Percentiles rank a stretch among this genome's conserved stretches.
Evolutionary conservation across 306 rosid species (phyloP).

Genomic region (Canavalia ensiformis): DNA sequence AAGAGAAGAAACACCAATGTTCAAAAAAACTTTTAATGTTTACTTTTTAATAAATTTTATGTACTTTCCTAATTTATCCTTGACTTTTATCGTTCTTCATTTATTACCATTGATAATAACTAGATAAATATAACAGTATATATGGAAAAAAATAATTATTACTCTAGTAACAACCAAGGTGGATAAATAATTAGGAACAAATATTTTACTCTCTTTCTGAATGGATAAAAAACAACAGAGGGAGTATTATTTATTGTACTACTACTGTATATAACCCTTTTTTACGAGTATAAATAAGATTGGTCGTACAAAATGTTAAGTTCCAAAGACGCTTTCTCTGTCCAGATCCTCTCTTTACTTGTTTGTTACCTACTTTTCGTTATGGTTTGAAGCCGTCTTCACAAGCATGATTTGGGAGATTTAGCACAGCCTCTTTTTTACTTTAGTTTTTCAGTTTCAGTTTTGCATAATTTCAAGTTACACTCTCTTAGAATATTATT

Average conservation of each 20-base stretch:
- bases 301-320: not conserved
- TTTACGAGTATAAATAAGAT: slow-evolving; percentile 15
- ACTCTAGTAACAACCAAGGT: too few relatives aligned
- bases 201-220: too few relatives aligned
- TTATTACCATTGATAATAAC: too few relatives aligned
- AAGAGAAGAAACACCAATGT: too few relatives aligned
- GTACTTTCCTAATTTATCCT: too few relatives aligned
- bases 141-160: too few relatives aligned
- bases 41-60: too few relatives aligned
- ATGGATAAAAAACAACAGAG: too few relatives aligned
- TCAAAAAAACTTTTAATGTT: too few relatives aligned
- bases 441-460: not conserved
- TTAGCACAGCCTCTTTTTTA: not conserved
- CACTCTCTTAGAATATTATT: slow-evolving; percentile 8
- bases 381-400: slow-evolving; percentile 21
- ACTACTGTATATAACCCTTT: slow-evolving; percentile 6
- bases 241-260: slow-evolving; percentile 1
- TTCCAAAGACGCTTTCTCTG: slow-evolving; percentile 23
- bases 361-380: slow-evolving; percentile 28
- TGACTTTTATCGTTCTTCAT: too few relatives aligned
- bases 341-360: slow-evolving; percentile 26
- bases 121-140: too few relatives aligned
- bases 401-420: slow-evolving; percentile 24
- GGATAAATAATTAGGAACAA: too few relatives aligned
- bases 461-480: not conserved